Conservation (phyloP, 306 rosid species). For the Lathyrus sativus region DNA sequence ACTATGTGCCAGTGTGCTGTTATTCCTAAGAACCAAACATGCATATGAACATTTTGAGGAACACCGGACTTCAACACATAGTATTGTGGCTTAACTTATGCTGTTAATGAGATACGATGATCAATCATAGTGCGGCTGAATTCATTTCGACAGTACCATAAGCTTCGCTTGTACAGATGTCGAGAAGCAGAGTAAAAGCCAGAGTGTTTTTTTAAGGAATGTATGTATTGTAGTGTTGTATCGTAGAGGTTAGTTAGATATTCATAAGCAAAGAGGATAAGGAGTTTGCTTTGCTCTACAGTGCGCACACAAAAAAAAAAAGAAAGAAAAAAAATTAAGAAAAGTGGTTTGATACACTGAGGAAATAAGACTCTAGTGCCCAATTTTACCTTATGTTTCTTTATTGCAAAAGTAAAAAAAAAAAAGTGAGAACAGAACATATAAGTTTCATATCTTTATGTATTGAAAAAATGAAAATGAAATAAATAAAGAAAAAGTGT, state of each 20-base stretch:
- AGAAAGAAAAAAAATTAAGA: background rate
- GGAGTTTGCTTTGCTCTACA: slow-evolving; percentile 16
- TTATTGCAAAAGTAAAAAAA: background rate
- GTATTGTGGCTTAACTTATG: slow-evolving; percentile 30
- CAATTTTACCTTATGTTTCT: background rate
- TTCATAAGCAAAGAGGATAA: slow-evolving; percentile 17
- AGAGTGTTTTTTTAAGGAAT: slow-evolving; percentile 21
- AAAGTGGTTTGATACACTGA: too few relatives aligned
- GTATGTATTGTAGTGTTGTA: background rate
- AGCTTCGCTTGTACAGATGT: slow-evolving; percentile 3
- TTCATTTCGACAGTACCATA: slow-evolving; percentile 21
- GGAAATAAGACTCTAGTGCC: background rate
- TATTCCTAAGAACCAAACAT: slow-evolving; percentile 74
- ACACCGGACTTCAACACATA: slow-evolving; percentile 55
- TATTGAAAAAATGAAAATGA: slow-evolving; percentile 4
- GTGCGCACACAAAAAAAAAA: background rate
- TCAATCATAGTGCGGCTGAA: slow-evolving; percentile 11
- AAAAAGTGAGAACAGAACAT: background rate
- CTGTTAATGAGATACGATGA: background rate
- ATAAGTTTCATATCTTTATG: slow-evolving; percentile 24
- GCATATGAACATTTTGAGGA: slow-evolving; percentile 74
- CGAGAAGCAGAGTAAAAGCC: slow-evolving; percentile 21
- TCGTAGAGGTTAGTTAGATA: background rate
- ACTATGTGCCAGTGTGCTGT: slow-evolving; percentile 55
- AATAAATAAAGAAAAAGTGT: background rate